Base-by-base conservation (phyloP, 129 eudicot species). In the Tagetes patula region DNA sequence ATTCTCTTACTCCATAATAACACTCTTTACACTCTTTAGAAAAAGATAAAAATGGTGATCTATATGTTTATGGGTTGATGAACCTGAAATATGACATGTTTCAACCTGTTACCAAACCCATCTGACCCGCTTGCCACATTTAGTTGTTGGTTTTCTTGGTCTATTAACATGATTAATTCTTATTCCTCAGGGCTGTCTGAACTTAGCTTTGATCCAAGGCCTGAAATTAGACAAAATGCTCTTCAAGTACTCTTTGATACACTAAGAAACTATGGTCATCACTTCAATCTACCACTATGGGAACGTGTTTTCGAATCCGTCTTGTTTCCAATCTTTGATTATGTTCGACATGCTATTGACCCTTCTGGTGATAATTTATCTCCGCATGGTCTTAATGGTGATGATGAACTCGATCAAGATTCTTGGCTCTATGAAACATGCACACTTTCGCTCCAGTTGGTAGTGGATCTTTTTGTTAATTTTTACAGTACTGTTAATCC, bases 381-480 rank as follows among this genome's bases (percentile, higher is more conserved):
- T 10, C 37, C 67, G 37, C 43, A 61, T 36, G 67, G 67, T 61
- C 84, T 72, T 65, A 85, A 72, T 74, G 88, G 86, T 2, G 37
- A 70, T 20, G 91, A 71, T 38, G 97, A 90, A 38, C 87, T 81
- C 52, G 93, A 90, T 83, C 89, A 95, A 75, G 97, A 95, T 78
- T 76, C 99, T 39, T 95, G 99, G 99, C 91, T 95, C 31, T 90
- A 90, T 71, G 99, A 90, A 84, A 95, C 99, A 20, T 95, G 99
- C 84, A 95, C 97, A 11, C 80, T 90, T 74, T 91, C 97, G 46
- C 96, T 95, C 74, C 97, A 95, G 77, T 80, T 95, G 43, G 95
- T 95, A 46, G 95, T 90, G 67, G 99, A 95, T 73, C 96, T 95
- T 65, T 95, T 95, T 73, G 90, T 90, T 52, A 95, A 95, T 45